Percentiles rank a stretch among this genome's conserved stretches.
Conservation (phyloP, 1,139 yeast genomes). For the Suhomyces wounanorum region DNA sequence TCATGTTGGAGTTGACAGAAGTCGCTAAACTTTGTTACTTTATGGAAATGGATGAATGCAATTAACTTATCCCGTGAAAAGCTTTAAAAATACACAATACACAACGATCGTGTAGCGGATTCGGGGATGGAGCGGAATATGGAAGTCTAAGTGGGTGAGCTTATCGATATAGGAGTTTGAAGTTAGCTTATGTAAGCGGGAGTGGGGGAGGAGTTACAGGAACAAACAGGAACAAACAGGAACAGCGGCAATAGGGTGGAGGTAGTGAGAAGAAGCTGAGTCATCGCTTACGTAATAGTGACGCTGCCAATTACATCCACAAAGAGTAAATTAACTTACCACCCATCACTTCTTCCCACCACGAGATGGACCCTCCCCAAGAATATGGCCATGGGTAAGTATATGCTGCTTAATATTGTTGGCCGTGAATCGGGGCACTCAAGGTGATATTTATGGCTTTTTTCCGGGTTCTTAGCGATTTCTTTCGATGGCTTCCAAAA, state of each 20-base stretch:
- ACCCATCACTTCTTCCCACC: conserved; percentile 3
- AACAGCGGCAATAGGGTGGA: too few species aligned
- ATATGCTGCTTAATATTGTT: not conserved
- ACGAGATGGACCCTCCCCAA: not conserved
- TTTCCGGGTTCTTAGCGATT: not conserved
- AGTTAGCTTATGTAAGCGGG: not conserved
- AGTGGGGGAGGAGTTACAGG: not conserved
- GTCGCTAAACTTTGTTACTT: not conserved
- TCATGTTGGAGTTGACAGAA: not conserved
- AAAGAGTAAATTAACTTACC: conserved; percentile 5
- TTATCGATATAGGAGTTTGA: conserved; percentile 3
- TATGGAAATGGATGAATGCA: not conserved
- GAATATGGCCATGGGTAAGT: not conserved
- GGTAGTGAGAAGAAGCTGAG: too few species aligned
- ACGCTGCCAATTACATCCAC: conserved; percentile 7
- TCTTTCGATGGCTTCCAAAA: not conserved
- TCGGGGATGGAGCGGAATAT: not conserved
- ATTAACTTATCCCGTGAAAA: not conserved
- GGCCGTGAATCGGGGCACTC: not conserved
- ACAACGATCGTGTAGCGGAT: not conserved
- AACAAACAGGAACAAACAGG: too few species aligned
- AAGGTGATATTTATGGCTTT: not conserved
- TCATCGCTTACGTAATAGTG: conserved; percentile 6
- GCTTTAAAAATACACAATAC: not conserved
- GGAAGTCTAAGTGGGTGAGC: not conserved